Base-by-base conservation (phyloP, 1,139 yeast genomes). In the Yamadazyma sp. region DNA sequence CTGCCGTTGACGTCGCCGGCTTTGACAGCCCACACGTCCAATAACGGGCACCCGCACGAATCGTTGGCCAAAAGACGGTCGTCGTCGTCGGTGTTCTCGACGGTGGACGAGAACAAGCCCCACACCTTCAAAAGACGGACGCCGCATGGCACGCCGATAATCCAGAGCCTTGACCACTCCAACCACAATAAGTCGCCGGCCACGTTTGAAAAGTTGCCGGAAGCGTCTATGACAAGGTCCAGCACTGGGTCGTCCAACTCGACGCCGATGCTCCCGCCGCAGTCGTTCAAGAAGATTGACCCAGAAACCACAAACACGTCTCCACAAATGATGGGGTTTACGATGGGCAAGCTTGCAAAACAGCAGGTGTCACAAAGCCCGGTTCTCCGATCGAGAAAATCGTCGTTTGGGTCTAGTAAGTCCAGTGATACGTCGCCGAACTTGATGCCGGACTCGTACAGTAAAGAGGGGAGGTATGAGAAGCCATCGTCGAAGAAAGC, bases 1-100 rank as follows among this genome's bases (percentile, higher is more conserved):
- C 69, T 75, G 63, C 67, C 78, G 33, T 48, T 82, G 44, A 78
- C 87, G 2, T 80, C 87, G 1, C 89, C 90, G 0, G 86, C 87
- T 2, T 61, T 83, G 34, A 76, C 71, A 42, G 80, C 79, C 29
- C 74, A 68, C 39, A 3, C 17, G 5, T 8, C n/a, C 4, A 24
- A 23, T 28, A 27, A 32, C 20, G 10, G 9, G 6, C 6, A 14
- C 6, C 33, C 25, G 4, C 18, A 26, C n/a, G 40, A 43, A 18
- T 18, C 29, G 5, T 38, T 36, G 31, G 63, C 54, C 38, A 56
- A 70, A 34, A 57, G 74, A 41, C 54, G 75, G 26, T 52, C 70
- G 4, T 62, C 70, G 33, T 59, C 69, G 9, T 56, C 66, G 28
- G 54, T 62, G 9, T 69, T 61, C 46, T 67, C 60, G 1, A 54